Evolutionary conservation across 495 filamentous ascomycete genomes (phyloP).

Genomic region (Xylaria palmicola): DNA sequence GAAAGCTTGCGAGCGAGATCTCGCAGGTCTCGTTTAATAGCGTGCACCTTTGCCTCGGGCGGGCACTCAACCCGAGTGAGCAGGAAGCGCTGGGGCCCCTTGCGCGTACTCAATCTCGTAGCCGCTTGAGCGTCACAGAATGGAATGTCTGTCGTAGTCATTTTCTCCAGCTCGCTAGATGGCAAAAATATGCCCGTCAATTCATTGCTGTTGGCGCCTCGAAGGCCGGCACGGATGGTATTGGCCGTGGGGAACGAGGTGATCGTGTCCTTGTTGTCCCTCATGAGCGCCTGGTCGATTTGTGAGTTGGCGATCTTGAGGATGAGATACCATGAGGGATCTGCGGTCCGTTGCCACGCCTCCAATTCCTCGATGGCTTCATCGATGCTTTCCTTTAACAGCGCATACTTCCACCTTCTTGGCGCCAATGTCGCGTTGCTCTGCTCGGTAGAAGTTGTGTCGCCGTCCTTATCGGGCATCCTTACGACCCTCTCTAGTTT

Average conservation of each 20-base stretch:
- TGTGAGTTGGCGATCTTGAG: conserved; percentile 27
- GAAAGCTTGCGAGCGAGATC: conserved; percentile 41
- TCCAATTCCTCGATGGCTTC: conserved; percentile 36
- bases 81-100: conserved; percentile 7
- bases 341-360: conserved; percentile 37
- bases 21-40: conserved; percentile 34
- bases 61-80: conserved; percentile 26
- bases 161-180: conserved; percentile 5
- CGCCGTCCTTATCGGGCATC: conserved; percentile 4
- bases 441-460: conserved; percentile 2
- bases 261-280: background rate
- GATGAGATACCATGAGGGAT: conserved; percentile 44
- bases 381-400: conserved; percentile 27
- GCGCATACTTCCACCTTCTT: conserved; percentile 19
- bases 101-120: background rate
- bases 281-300: background rate
- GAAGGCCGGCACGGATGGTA: background rate
- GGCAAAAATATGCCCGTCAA: conserved; percentile 13
- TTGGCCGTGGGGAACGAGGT: background rate
- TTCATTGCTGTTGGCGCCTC: background rate
- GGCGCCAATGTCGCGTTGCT: conserved; percentile 5
- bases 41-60: conserved; percentile 1
- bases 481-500: conserved; percentile 29
- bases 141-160: conserved; percentile 20
- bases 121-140: conserved; percentile 4